These are phyloP conservation scores for Fagus sylvatica DNA, from an alignment of 306 rosid genomes.

Conservation along the genomic window DNA sequence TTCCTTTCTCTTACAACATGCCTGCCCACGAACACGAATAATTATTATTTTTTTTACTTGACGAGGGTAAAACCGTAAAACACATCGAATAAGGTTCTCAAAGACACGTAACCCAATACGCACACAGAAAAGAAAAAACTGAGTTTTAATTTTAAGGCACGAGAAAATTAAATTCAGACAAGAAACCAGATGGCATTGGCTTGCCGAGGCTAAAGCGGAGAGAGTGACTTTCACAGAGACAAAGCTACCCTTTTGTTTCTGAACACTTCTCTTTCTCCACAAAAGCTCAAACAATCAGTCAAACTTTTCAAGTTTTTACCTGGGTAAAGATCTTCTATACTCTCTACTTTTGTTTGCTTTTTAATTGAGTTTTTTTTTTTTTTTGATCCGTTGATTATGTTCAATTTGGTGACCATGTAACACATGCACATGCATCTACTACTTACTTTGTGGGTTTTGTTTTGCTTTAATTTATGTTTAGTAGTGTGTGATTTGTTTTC, in stretches of 20 bases:
- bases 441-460: not conserved
- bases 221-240: not conserved
- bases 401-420: not conserved
- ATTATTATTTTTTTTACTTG: no score
- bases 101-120: not conserved
- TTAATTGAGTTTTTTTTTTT: not conserved
- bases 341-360: not conserved
- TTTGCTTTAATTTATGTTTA: not conserved
- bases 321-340: constrained; percentile 24
- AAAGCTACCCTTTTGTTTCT: not conserved
- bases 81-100: no score
- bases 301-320: not conserved
- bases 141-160: not conserved
- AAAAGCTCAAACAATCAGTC: constrained; percentile 11
- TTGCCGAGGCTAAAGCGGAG: no score
- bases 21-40: not conserved
- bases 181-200: not conserved
- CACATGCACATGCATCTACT: not conserved
- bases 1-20: not conserved
- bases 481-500: not conserved
- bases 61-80: no score
- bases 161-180: not conserved
- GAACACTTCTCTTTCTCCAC: not conserved
- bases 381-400: not conserved
- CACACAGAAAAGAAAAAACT: not conserved